Base-by-base conservation (phyloP, 805 yeast species). In the Pichia pseudocactophila region DNA sequence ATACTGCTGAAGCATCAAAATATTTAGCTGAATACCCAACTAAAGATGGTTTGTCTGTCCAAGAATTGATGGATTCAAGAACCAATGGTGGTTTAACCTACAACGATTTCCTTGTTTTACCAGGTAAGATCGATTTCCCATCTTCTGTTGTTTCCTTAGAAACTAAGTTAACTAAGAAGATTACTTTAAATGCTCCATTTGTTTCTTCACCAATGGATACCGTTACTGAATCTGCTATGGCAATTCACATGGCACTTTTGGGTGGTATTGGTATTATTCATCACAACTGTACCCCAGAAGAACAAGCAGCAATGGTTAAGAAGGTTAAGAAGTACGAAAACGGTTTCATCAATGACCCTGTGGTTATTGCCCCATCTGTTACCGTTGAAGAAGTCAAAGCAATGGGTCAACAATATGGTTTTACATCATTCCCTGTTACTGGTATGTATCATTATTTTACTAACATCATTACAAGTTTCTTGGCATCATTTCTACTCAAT, bases 201-300 rank as follows among this genome's bases (percentile, higher is more conserved):
- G 90, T 92, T 47, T 90, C 97, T 17, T 87, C 97, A 58, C 98
- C 98, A 55, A 92, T 92, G 98, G 98, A 92, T 70, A 92, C 98
- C 39, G 98, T 92, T 53, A 92, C 98, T 45, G 98, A 92, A 74
- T 70, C 88, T 49, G 85, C 81, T 47, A 92, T 92, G 98, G 98
- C 98, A 52, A 90, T 92, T 56, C 80, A 88, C 70, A 89, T 92
- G 97, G 97, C 98, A 54, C 77, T 92, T 53, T 76, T 89, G 57
- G 98, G 98, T 65, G 98, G 98, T 69, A 87, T 92, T 65, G 98
- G 98, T 78, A 85, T 92, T 61, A 80, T 92, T 57, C 98, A 92
- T 68, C 97, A 92, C 74, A 92, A 92, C 76, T 89, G 96, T 71
- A 64, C 95, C 45, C 75, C 95, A 46, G 97, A 90, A 43, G 97